phyloP scores from a whole-genome alignment of 164 flowering plant species.

The Berberis vulgaris region DNA sequence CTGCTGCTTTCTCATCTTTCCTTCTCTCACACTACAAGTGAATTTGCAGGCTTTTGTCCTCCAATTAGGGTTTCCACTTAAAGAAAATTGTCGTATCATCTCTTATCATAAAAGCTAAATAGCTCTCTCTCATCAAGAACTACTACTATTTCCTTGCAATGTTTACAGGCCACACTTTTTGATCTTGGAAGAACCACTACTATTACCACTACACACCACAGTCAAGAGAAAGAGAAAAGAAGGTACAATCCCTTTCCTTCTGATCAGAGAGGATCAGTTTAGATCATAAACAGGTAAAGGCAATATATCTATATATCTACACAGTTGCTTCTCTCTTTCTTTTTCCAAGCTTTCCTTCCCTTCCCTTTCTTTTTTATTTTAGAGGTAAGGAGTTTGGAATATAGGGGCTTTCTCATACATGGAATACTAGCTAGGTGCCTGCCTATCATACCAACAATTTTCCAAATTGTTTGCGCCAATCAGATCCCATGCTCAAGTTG shows the following conservation, averaged over 20 bases:
- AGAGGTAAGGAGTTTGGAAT: not conserved
- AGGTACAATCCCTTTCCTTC: conserved; percentile 15
- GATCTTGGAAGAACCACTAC: conserved; percentile 12
- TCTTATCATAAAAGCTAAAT: not conserved
- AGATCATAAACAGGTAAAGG: conserved; percentile 33
- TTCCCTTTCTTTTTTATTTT: not conserved
- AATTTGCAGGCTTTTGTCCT: conserved; percentile 20
- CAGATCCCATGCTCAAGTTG: conserved; percentile 8
- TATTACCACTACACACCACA: conserved; percentile 4
- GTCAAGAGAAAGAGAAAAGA: conserved; percentile 11
- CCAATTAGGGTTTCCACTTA: conserved; percentile 34
- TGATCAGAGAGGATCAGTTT: conserved; percentile 15
- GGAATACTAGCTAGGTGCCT: too few relatives aligned
- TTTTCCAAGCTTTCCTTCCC: conserved; percentile 1
- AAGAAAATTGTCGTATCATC: not conserved
- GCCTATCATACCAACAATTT: not conserved
- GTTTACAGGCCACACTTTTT: conserved; percentile 5
- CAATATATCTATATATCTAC: not conserved
- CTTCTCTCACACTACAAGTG: conserved; percentile 11
- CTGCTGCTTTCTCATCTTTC: conserved; percentile 13
- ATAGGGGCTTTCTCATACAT: conserved; percentile 5
- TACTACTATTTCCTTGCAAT: conserved; percentile 5
- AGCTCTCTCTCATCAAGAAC: too few relatives aligned
- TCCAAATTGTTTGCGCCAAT: not conserved
- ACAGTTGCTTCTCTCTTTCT: conserved; percentile 6